Percentiles rank a stretch among this genome's conserved stretches.
These are phyloP conservation scores for Leishmania arabica DNA, from an alignment of 208 protist genomes.

Conservation along the genomic window DNA sequence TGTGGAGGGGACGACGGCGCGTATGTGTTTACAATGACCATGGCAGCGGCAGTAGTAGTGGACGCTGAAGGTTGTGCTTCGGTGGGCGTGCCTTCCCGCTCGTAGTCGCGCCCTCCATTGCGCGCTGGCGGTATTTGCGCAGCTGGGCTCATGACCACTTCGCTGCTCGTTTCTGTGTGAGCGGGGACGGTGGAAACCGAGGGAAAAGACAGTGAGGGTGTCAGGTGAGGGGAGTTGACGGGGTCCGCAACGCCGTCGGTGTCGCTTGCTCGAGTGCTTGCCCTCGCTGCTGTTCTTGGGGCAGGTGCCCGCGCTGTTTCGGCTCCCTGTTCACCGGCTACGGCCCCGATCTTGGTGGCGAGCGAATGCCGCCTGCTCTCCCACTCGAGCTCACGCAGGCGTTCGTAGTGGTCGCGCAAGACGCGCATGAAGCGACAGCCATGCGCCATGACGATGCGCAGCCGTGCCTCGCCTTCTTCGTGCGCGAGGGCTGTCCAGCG, in stretches of 20 bases:
- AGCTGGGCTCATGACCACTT: neutral
- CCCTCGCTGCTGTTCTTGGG: neutral
- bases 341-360: neutral
- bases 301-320: neutral
- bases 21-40: neutral
- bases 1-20: neutral
- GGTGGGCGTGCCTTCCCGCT: neutral
- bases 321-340: neutral
- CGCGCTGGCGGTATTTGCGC: neutral
- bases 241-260: neutral
- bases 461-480: slow-evolving; percentile 6
- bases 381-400: neutral
- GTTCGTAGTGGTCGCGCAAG: slow-evolving; percentile 1
- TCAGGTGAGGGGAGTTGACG: too few species aligned
- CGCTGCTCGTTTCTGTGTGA: neutral
- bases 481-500: neutral
- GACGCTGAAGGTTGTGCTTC: neutral
- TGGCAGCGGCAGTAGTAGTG: neutral
- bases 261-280: too few species aligned
- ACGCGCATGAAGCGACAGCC: neutral
- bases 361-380: neutral
- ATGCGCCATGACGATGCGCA: slow-evolving; percentile 2
- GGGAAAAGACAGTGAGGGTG: neutral
- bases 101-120: neutral
- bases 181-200: neutral